Conservation (phyloP, 805 yeast genomes). For the Yamadazyma paraphyllophila region DNA sequence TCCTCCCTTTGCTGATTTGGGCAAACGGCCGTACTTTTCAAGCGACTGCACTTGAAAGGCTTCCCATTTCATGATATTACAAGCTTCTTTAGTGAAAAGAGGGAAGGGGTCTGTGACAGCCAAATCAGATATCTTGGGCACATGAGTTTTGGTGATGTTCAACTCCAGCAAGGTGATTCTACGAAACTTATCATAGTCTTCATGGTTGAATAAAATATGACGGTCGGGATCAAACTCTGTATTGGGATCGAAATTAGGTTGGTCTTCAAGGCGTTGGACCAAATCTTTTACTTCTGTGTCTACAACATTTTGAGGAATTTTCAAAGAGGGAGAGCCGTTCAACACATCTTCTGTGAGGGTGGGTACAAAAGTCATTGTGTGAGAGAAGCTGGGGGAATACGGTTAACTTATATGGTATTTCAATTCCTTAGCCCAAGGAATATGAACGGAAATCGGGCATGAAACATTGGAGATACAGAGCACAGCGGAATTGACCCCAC, state of each 20-base stretch:
- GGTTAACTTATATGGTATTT: not conserved
- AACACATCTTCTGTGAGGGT: slow-evolving; percentile 12
- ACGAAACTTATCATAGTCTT: slow-evolving; percentile 30
- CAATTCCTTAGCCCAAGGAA: not conserved
- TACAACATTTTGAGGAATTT: slow-evolving; percentile 10
- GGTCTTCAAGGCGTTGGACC: slow-evolving; percentile 9
- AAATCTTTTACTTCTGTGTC: slow-evolving; percentile 11
- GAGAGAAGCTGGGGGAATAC: not conserved
- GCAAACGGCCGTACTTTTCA: slow-evolving; percentile 23
- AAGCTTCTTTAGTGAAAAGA: slow-evolving; percentile 28
- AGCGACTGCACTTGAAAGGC: slow-evolving; percentile 20
- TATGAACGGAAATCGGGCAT: too few relatives aligned
- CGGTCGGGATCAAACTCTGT: slow-evolving; percentile 11
- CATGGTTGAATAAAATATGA: slow-evolving; percentile 13
- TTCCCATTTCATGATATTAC: slow-evolving; percentile 29
- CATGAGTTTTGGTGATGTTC: slow-evolving; percentile 35
- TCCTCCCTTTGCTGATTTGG: slow-evolving; percentile 22
- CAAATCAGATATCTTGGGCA: slow-evolving; percentile 30
- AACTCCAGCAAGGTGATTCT: slow-evolving; percentile 36
- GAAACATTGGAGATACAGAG: too few relatives aligned
- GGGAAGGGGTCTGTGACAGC: slow-evolving; percentile 32
- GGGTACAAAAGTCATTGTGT: not conserved
- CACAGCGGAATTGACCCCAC: too few relatives aligned
- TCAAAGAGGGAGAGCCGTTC: slow-evolving; percentile 11
- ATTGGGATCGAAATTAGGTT: slow-evolving; percentile 12